Evolutionary conservation across 805 yeast species (phyloP).

Genomic region (Wickerhamomyces subpelliculosus): DNA sequence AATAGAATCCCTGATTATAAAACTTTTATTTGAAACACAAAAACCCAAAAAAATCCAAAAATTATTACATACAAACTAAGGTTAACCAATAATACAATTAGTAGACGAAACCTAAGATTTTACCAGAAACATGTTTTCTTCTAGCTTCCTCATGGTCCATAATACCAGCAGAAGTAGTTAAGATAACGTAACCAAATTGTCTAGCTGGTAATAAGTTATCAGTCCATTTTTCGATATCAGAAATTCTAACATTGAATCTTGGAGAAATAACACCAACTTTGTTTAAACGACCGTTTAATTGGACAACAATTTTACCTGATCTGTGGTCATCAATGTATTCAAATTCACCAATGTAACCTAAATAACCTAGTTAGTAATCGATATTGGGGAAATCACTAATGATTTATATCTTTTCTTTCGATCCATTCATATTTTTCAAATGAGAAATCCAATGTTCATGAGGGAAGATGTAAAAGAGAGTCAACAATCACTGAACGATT

Average conservation of each 20-base stretch:
- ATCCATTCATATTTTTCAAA: too few relatives aligned
- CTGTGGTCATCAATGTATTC: slow-evolving; percentile 99
- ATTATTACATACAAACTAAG: neutral
- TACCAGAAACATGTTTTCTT: slow-evolving; percentile 99
- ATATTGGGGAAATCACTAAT: too few relatives aligned
- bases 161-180: slow-evolving; percentile 98
- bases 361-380: neutral
- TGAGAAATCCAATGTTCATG: too few relatives aligned
- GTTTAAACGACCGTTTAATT: slow-evolving; percentile 96
- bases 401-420: too few relatives aligned
- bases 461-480: neutral
- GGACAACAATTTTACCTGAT: slow-evolving; percentile 95
- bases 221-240: slow-evolving; percentile 97
- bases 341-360: slow-evolving; percentile 91
- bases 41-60: neutral
- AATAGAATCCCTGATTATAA: too few relatives aligned
- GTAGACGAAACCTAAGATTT: slow-evolving; percentile 97
- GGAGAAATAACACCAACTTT: slow-evolving; percentile 99
- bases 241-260: slow-evolving; percentile 94
- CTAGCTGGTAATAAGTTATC: slow-evolving; percentile 97
- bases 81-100: slow-evolving; percentile 25
- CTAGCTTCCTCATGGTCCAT: slow-evolving; percentile 99
- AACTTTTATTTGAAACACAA: neutral
- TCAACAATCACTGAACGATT: neutral
- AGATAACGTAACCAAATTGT: slow-evolving; percentile 97